Conservation (phyloP, 2,329 filamentous ascomycete species). For the Aspergillus clavatus region DNA sequence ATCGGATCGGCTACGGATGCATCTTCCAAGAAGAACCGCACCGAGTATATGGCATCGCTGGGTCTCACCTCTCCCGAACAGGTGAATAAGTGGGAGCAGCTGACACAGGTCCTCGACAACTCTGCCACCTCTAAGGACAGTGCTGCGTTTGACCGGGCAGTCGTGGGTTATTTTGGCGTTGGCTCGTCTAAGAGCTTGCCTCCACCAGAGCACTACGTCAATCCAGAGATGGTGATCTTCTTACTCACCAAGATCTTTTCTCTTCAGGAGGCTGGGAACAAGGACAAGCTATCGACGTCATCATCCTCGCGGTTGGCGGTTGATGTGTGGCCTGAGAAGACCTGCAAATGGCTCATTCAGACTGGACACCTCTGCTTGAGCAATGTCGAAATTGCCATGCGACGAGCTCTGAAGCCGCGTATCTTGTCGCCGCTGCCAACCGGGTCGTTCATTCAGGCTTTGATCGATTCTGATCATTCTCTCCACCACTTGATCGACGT, state of each 20-base stretch:
- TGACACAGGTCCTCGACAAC: conserved; percentile 28
- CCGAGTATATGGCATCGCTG: conserved; percentile 27
- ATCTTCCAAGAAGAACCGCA: conserved; percentile 27
- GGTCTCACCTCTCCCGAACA: conserved; percentile 30
- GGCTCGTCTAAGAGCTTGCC: conserved; percentile 22
- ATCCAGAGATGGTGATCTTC: conserved; percentile 35
- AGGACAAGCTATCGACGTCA: conserved; percentile 22
- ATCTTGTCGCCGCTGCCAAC: conserved; percentile 35
- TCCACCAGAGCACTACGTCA: conserved; percentile 25
- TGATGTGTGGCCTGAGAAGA: conserved; percentile 34
- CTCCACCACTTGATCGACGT: conserved; percentile 35
- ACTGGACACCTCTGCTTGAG: conserved; percentile 35
- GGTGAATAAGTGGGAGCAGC: conserved; percentile 30
- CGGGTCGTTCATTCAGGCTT: conserved; percentile 36
- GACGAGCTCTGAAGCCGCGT: conserved; percentile 29
- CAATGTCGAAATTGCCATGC: conserved; percentile 39
- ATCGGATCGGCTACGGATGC: conserved; percentile 31
- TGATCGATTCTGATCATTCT: conserved; percentile 38
- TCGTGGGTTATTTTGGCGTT: conserved; percentile 27
- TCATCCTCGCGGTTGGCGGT: conserved; percentile 27
- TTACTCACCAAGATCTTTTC: conserved; percentile 39
- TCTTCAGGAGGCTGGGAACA: conserved; percentile 15
- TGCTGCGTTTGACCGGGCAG: conserved; percentile 31
- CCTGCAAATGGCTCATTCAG: conserved; percentile 40
- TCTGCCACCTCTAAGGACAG: conserved; percentile 25